These are phyloP conservation scores for Sarcomyxa edulis DNA, from an alignment of 768 basidiomycete genomes.

Conservation along the genomic window DNA sequence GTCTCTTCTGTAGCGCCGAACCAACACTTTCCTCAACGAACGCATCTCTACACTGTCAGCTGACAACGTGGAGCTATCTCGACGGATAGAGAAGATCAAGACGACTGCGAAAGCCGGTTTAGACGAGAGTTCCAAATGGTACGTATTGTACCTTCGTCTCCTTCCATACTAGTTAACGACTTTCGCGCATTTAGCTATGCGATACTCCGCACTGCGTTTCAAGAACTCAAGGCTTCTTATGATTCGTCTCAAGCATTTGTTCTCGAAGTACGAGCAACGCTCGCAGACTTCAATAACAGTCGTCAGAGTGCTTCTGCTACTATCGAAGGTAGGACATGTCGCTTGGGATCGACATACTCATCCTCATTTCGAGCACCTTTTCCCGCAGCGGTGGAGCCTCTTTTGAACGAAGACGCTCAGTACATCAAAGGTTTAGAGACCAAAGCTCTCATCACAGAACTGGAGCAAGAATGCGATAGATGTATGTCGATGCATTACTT, in stretches of 20 bases:
- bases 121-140: slow-evolving; percentile 6
- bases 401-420: slow-evolving; percentile 4
- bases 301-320: not conserved
- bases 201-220: slow-evolving; percentile 4
- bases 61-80: not conserved
- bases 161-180: not conserved
- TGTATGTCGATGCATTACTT: not conserved
- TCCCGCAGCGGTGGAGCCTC: slow-evolving; percentile 3
- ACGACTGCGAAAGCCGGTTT: slow-evolving; percentile 5
- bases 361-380: not conserved
- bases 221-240: slow-evolving; percentile 3
- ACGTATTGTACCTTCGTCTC: not conserved
- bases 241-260: slow-evolving; percentile 1
- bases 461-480: slow-evolving; percentile 6
- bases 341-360: not conserved
- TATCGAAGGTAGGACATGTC: slow-evolving; percentile 5
- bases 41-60: not conserved
- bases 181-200: slow-evolving; percentile 3
- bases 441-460: slow-evolving; percentile 6
- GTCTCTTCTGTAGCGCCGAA: slow-evolving; percentile 1
- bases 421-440: slow-evolving; percentile 3
- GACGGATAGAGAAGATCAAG: slow-evolving; percentile 5
- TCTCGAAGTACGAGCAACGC: slow-evolving; percentile 1
- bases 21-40: not conserved
- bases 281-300: slow-evolving; percentile 1